A percentile compares a stretch with the other conserved stretches of the same genome.
These are phyloP conservation scores for Daldinia decipiens DNA, from an alignment of 495 filamentous ascomycete species.

Conservation along the genomic window DNA sequence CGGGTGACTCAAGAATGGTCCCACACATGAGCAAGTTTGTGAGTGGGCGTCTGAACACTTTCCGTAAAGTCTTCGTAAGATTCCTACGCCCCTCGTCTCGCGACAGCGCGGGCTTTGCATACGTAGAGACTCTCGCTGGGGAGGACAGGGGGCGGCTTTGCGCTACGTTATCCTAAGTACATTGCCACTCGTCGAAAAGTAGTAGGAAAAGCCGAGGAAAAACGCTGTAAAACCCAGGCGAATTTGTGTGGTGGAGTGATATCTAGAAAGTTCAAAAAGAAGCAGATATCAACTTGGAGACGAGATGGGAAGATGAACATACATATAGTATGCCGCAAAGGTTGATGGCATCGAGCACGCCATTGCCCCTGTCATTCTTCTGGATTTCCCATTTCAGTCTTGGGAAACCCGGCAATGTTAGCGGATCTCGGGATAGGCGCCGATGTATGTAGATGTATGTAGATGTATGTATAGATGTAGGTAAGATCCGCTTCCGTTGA, in stretches of 20 bases:
- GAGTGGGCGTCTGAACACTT: constrained; percentile 6
- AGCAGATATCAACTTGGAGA: constrained; percentile 10
- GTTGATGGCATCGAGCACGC: constrained; percentile 36
- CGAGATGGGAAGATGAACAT: constrained; percentile 20
- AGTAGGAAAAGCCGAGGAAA: constrained; percentile 9
- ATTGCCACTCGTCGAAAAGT: constrained; percentile 10
- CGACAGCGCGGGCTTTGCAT: neutral
- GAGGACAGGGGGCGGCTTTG: constrained; percentile 1
- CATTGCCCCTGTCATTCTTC: constrained; percentile 33
- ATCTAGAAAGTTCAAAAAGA: constrained; percentile 6
- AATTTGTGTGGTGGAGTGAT: constrained; percentile 7
- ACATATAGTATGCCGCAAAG: constrained; percentile 34
- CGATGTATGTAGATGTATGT: neutral
- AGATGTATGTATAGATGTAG: neutral
- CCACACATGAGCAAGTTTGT: constrained; percentile 32
- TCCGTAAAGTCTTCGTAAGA: constrained; percentile 30
- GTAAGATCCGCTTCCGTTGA: constrained; percentile 14
- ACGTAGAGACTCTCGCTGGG: neutral
- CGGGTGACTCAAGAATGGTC: constrained; percentile 3
- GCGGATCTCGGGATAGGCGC: neutral
- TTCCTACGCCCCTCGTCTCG: constrained; percentile 4
- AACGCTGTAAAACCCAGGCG: constrained; percentile 23
- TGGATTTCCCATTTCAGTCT: constrained; percentile 13
- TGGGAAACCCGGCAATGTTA: constrained; percentile 1
- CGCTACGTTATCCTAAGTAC: neutral